Evolutionary conservation across 2,329 filamentous ascomycete genomes (phyloP), one percentile per base, ranked within the genome.

Genomic region (Sphaerostilbella broomeana): DNA sequence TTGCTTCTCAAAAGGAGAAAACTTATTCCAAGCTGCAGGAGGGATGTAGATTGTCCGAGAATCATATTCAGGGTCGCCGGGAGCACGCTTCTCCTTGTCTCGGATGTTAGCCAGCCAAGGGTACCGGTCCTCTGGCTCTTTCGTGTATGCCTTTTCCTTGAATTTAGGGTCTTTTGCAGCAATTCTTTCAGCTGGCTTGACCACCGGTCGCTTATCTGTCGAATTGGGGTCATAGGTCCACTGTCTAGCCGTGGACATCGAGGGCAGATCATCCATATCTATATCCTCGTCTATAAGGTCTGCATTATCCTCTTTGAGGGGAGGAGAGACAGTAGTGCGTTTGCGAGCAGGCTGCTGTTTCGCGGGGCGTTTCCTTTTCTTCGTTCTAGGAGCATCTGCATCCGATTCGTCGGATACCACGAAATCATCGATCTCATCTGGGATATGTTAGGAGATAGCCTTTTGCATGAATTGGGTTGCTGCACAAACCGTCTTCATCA

Each of bases 1-100:
- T 58, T 98, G 92, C 61, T 88, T 94, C 63, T 98, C 92, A 49
- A 98, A 98, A 0, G 90, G 77, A 0, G 89, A 94, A 58, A 98
- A 95, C 18, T 84, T 81, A 20, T 67, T 65, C 80, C 82, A 94
- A 1, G 87, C 86, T 22, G 70, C 57, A 0, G 86, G 84, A 1
- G 92, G 92, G 22, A 98, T 84, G 60, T 82, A 95, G n/a, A 98
- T 74, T 0, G 88, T 94, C 15, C 86, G 76, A 7, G 87, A 86
- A 53, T 98, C 89, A 52, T 90, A 95, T 41, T 98, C 90, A 0
- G 89, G 83, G 59, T 95, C 79, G 8, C 76, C 81, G 1, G 77
- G 76, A 0, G 81, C 75, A 53, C 94, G 81, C 37, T 81, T 79
- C 53, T 97, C 88, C 34, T 87, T 86, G 59, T 98, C 92, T 50